Conservation (phyloP, 2,329 filamentous ascomycete genomes). For the Microcera coccophila region DNA sequence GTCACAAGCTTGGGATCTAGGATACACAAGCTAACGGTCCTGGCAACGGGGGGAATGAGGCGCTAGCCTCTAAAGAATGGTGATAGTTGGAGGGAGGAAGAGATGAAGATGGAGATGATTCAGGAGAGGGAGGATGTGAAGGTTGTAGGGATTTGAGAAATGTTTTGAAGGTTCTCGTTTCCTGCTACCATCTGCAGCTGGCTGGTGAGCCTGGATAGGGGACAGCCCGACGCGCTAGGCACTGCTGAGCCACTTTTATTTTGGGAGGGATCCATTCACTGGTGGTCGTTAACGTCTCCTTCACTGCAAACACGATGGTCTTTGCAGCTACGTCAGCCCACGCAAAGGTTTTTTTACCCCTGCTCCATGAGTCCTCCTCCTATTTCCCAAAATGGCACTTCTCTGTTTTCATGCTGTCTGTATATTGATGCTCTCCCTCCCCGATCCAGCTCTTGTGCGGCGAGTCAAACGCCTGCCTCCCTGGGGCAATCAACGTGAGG, state of each 20-base stretch:
- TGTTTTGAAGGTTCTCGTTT: constrained; percentile 28
- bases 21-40: constrained; percentile 1
- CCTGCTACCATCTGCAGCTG: constrained; percentile 9
- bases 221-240: constrained; percentile 29
- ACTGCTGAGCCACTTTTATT: constrained; percentile 31
- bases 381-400: constrained; percentile 1
- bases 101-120: constrained; percentile 22
- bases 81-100: constrained; percentile 26
- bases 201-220: constrained; percentile 24
- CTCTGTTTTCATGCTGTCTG: neutral
- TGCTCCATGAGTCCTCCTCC: constrained; percentile 10
- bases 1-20: constrained; percentile 25
- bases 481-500: constrained; percentile 4
- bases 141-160: constrained; percentile 23
- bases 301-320: constrained; percentile 5
- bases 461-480: neutral
- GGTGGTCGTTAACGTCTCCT: too few relatives aligned
- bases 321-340: constrained; percentile 11
- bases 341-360: neutral
- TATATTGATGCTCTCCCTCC: neutral
- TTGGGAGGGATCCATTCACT: constrained; percentile 24
- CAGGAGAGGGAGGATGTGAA: constrained; percentile 24
- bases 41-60: constrained; percentile 26
- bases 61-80: constrained; percentile 31
- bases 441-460: neutral